Evolutionary conservation across 495 filamentous ascomycete species (phyloP), one percentile per base, ranked within the genome.

Genomic region (Neurospora hispaniola): DNA sequence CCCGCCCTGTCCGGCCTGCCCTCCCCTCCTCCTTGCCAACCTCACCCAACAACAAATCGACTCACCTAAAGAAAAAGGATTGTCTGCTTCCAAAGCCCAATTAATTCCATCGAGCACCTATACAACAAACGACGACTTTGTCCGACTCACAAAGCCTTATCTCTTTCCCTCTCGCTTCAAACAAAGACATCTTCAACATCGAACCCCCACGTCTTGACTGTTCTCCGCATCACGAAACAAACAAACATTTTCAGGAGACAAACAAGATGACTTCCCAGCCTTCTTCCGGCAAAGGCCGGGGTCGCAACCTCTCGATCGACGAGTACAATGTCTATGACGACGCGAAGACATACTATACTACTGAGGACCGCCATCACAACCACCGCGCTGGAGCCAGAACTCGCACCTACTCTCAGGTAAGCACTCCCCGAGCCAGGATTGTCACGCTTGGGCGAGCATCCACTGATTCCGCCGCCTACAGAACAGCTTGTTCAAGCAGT

Each of bases 321-420:
- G 85, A 86, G 38, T 71, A 77, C 59, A 79, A 78, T 31, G 80
- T 86, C 35, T 86, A 77, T 72, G 84, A 85, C 72, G 83, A 86
- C 78, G 85, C 85, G 11, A 81, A 75, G 73, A 86, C 83, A 41
- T 86, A 86, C 75, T 86, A 86, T 69, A 78, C 82, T 69, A 79
- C 84, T 54, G 84, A 85, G 18, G 82, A 83, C 42, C 83, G 85
- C 54, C 85, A 86, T 62, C 73, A 73, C 40, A 79, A 82, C 74
- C 72, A 73, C 66, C 79, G 83, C 18, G 80, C 78, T 39, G 82
- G 84, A 18, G 78, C 80, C 18, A 79, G 85, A 44, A 83, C 83
- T 23, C 80, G 84, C 43, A 86, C 83, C 42, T 84, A 84, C 69
- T 84, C 85, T 3, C 85, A 86, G 75, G 84, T 84, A 77, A 35